These are phyloP conservation scores for Podila clonocystis DNA, from an alignment of 192 early-diverging fungal species.

Conservation along the genomic window DNA sequence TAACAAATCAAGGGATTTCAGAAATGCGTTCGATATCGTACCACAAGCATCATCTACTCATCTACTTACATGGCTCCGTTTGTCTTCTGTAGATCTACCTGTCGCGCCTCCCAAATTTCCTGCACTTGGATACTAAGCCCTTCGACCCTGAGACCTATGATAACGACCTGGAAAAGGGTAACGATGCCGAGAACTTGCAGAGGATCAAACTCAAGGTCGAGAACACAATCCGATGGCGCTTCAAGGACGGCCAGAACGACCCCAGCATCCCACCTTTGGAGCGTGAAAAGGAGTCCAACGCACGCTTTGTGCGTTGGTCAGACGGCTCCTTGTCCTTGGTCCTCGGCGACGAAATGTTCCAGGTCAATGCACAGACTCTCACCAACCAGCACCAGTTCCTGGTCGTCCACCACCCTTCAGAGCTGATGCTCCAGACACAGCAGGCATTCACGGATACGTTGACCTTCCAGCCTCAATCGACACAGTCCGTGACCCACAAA, in stretches of 20 bases:
- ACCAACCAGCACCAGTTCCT: constrained; percentile 70
- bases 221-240: constrained; percentile 83
- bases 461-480: constrained; percentile 72
- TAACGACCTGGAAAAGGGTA: constrained; percentile 52
- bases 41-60: neutral
- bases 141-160: constrained; percentile 69
- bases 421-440: constrained; percentile 74
- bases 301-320: constrained; percentile 81
- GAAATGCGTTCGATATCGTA: neutral
- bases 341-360: constrained; percentile 80
- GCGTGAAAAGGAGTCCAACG: constrained; percentile 74
- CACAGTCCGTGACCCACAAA: constrained; percentile 67
- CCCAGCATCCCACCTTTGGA: constrained; percentile 38
- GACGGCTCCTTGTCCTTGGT: constrained; percentile 79
- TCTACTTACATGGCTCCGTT: neutral
- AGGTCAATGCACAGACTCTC: constrained; percentile 64
- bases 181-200: constrained; percentile 45
- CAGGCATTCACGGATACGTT: constrained; percentile 66
- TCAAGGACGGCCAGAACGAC: constrained; percentile 43
- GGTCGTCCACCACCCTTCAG: constrained; percentile 59
- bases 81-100: constrained; percentile 36
- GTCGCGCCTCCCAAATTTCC: constrained; percentile 72
- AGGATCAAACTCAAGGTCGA: constrained; percentile 65
- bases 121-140: constrained; percentile 70
- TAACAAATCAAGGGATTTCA: neutral